Evolutionary conservation across 768 basidiomycete genomes (phyloP).

Genomic region (Botryobasidium botryosum): DNA sequence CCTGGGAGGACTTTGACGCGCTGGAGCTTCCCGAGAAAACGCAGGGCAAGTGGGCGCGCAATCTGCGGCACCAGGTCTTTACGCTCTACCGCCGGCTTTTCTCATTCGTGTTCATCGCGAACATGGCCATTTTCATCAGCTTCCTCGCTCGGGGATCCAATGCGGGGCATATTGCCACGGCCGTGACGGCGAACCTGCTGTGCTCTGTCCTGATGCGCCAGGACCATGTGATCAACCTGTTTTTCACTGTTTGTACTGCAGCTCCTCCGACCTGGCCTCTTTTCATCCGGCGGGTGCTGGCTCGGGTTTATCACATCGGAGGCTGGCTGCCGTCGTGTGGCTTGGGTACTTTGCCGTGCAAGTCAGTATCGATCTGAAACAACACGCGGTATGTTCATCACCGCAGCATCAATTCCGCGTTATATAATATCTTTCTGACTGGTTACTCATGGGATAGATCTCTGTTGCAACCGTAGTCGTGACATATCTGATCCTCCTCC

Average conservation of each 20-base stretch:
- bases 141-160: conserved; percentile 3
- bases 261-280: neutral
- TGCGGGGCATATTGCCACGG: conserved; percentile 5
- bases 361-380: conserved; percentile 3
- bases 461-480: conserved; percentile 4
- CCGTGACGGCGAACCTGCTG: conserved; percentile 10
- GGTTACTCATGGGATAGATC: neutral
- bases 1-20: conserved; percentile 39
- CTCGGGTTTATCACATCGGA: neutral
- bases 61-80: conserved; percentile 38
- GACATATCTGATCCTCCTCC: conserved; percentile 24
- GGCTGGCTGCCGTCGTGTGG: conserved; percentile 9
- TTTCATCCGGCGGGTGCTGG: neutral
- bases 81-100: conserved; percentile 40
- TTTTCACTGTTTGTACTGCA: conserved; percentile 4
- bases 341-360: conserved; percentile 11
- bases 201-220: conserved; percentile 6
- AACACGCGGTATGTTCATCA: neutral
- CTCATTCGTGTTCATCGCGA: conserved; percentile 33
- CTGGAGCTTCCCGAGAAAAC: conserved; percentile 34
- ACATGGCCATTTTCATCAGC: conserved; percentile 32
- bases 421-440: neutral
- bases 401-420: neutral
- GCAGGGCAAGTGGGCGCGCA: conserved; percentile 31
- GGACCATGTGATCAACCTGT: conserved; percentile 8